phyloP scores from a whole-genome alignment of 1,284 basidiomycete species.

The Termitomyces sp. region DNA sequence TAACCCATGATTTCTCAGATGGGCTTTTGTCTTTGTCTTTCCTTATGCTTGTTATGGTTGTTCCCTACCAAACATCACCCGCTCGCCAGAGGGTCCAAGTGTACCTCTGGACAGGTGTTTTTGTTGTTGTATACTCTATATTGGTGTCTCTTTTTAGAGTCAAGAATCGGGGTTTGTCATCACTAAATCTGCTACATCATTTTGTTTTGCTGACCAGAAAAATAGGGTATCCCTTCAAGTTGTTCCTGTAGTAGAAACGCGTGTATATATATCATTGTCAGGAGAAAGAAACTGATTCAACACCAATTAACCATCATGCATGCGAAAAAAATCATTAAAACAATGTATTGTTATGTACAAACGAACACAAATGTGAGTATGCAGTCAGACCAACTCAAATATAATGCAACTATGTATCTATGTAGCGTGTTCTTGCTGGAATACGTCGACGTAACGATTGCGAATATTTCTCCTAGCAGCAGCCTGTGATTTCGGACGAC shows the following conservation, averaged over 20 bases:
- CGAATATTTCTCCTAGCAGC: conserved; percentile 72
- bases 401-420: conserved; percentile 18
- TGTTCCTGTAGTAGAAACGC: conserved; percentile 47
- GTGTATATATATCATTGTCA: not conserved
- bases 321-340: not conserved
- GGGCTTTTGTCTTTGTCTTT: conserved; percentile 78
- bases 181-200: not conserved
- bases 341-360: conserved; percentile 3
- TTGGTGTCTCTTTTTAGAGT: conserved; percentile 86
- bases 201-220: conserved; percentile 1
- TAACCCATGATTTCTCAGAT: conserved; percentile 46
- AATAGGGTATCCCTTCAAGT: conserved; percentile 74
- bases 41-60: conserved; percentile 77
- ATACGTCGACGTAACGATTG: conserved; percentile 84
- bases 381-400: conserved; percentile 7
- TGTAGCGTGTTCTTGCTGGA: conserved; percentile 48
- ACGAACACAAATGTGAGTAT: conserved; percentile 14
- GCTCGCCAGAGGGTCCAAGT: conserved; percentile 79
- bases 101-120: conserved; percentile 84
- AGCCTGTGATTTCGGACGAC: conserved; percentile 57
- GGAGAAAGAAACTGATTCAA: not conserved
- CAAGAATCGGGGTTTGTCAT: conserved; percentile 77
- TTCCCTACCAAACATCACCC: conserved; percentile 76
- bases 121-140: conserved; percentile 84
- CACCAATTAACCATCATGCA: not conserved